Evolutionary conservation across 352 stramenopile genomes (phyloP).

Genomic region (Blastocystis sp.): DNA sequence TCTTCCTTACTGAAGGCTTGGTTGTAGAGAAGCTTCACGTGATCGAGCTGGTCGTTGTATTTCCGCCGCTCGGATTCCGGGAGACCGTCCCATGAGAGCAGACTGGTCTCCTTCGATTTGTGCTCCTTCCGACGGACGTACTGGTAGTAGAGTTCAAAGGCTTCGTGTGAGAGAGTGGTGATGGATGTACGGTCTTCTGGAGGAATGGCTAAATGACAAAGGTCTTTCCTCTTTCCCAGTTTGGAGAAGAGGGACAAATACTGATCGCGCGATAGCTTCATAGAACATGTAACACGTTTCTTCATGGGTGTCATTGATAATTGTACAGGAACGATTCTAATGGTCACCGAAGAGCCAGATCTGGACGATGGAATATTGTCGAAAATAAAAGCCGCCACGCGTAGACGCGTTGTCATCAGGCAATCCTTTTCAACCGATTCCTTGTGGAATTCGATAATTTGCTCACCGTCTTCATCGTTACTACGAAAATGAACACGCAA

Average conservation of each 20-base stretch:
- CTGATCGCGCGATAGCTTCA: neutral
- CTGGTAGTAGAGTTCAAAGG: constrained; percentile 16
- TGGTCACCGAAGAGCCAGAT: neutral
- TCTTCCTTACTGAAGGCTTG: neutral
- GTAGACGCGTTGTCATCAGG: neutral
- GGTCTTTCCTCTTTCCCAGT: neutral
- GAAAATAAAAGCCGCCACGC: constrained; percentile 13
- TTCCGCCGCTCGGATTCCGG: neutral
- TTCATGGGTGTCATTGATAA: neutral
- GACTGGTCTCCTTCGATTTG: neutral
- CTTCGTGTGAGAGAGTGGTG: neutral
- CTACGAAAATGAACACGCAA: too few species aligned
- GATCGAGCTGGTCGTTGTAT: neutral
- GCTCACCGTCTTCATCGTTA: neutral
- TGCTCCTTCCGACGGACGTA: neutral
- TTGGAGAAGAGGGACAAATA: neutral
- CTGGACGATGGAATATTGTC: constrained; percentile 18
- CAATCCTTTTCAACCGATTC: neutral
- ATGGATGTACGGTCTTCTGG: neutral
- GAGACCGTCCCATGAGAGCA: neutral
- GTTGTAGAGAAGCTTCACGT: neutral
- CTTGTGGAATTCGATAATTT: neutral
- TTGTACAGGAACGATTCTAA: neutral
- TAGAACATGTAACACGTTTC: neutral
- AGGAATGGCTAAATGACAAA: neutral